Conservation (phyloP, 2,329 filamentous ascomycete genomes). For the Daldinia eschscholtzii region DNA sequence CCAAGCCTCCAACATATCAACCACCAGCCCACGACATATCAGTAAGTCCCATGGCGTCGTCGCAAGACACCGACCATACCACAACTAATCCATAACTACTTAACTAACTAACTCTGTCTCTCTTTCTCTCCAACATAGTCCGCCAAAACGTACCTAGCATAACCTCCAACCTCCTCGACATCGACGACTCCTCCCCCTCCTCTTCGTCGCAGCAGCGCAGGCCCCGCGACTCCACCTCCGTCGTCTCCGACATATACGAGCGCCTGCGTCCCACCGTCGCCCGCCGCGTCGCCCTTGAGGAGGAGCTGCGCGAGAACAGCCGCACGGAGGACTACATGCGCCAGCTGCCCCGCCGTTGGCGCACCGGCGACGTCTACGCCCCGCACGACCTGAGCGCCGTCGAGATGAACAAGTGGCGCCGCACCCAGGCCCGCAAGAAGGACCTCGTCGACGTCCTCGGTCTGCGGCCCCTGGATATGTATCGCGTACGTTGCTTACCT, state of each 20-base stretch:
- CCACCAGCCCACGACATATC: slow-evolving; percentile 41
- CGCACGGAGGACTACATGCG: slow-evolving; percentile 66
- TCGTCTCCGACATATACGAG: slow-evolving; percentile 38
- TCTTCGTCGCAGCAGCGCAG: not conserved
- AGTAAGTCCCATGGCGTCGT: slow-evolving; percentile 40
- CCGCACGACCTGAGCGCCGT: slow-evolving; percentile 84
- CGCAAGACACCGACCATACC: too few relatives aligned
- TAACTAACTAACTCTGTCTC: too few relatives aligned
- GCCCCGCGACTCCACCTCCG: slow-evolving; percentile 19
- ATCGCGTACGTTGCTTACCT: slow-evolving; percentile 76
- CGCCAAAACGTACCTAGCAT: slow-evolving; percentile 38
- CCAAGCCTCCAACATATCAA: slow-evolving; percentile 48
- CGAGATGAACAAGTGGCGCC: slow-evolving; percentile 87
- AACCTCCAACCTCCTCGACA: slow-evolving; percentile 44
- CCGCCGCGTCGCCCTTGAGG: slow-evolving; percentile 50
- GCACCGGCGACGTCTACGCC: slow-evolving; percentile 85
- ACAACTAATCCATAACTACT: not conserved
- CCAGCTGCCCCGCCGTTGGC: slow-evolving; percentile 79
- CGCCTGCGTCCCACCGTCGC: slow-evolving; percentile 12
- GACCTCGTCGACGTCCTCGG: slow-evolving; percentile 86
- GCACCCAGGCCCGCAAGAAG: slow-evolving; percentile 62
- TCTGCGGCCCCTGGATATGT: slow-evolving; percentile 84
- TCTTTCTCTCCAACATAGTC: slow-evolving; percentile 34
- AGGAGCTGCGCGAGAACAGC: slow-evolving; percentile 57
- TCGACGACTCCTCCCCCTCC: slow-evolving; percentile 33